A percentile compares a stretch with the other conserved stretches of the same genome.
These are phyloP conservation scores for Argentina anserina DNA, from an alignment of 306 rosid genomes.

Conservation along the genomic window DNA sequence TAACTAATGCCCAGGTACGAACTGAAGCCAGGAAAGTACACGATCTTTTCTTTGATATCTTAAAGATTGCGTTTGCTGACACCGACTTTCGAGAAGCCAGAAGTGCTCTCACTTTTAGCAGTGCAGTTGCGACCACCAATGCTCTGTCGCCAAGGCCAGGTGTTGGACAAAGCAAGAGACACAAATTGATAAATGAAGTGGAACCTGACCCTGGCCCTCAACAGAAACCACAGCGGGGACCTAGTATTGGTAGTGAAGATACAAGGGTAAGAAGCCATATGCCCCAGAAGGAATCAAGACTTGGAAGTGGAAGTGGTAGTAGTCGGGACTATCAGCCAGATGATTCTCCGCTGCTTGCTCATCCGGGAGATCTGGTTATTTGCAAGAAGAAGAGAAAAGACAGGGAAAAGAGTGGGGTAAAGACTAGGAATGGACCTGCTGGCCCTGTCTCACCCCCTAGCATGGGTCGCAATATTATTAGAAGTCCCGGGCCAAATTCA, in stretches of 20 bases:
- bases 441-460: slow-evolving; percentile 78
- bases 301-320: slow-evolving; percentile 51
- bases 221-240: slow-evolving; percentile 54
- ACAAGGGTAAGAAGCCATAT: slow-evolving; percentile 53
- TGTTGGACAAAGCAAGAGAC: slow-evolving; percentile 59
- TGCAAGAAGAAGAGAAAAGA: slow-evolving; percentile 96
- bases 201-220: slow-evolving; percentile 49
- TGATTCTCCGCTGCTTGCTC: slow-evolving; percentile 57
- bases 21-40: slow-evolving; percentile 88
- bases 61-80: slow-evolving; percentile 78
- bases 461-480: slow-evolving; percentile 46
- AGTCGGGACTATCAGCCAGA: slow-evolving; percentile 59
- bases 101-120: slow-evolving; percentile 56
- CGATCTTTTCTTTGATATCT: slow-evolving; percentile 76
- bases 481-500: slow-evolving; percentile 63
- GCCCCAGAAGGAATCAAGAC: slow-evolving; percentile 60
- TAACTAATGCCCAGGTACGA: slow-evolving; percentile 57
- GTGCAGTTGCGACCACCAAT: slow-evolving; percentile 33
- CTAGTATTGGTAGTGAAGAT: slow-evolving; percentile 42
- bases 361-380: slow-evolving; percentile 91
- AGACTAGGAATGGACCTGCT: slow-evolving; percentile 51
- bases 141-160: slow-evolving; percentile 54
- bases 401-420: slow-evolving; percentile 62
- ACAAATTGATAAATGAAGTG: slow-evolving; percentile 47
- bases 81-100: slow-evolving; percentile 76